Conservation (phyloP, 805 yeast species). For the Pachysolen tannophilus region DNA sequence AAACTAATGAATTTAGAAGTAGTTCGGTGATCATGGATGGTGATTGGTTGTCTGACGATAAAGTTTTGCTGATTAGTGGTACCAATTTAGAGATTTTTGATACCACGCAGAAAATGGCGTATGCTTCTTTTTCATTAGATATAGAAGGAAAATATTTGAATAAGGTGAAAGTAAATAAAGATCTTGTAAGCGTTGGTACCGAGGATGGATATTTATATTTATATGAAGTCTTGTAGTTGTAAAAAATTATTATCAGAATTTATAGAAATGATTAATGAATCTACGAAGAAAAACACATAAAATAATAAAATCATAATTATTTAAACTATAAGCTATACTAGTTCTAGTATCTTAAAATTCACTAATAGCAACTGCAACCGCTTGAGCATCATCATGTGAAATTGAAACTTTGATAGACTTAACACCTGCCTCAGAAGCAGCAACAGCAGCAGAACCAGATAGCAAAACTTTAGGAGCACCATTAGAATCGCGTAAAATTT, state of each 20-base stretch:
- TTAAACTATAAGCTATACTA: too few relatives aligned
- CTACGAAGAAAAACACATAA: too few relatives aligned
- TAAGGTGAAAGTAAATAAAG: not conserved
- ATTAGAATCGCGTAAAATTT: slow-evolving; percentile 61
- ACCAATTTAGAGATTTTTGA: slow-evolving; percentile 6
- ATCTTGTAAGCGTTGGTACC: slow-evolving; percentile 1
- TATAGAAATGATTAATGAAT: too few relatives aligned
- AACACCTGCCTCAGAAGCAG: slow-evolving; percentile 67
- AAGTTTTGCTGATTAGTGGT: slow-evolving; percentile 4
- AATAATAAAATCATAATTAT: too few relatives aligned
- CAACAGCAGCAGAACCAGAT: slow-evolving; percentile 66
- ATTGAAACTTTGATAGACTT: slow-evolving; percentile 76
- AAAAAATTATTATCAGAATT: too few relatives aligned
- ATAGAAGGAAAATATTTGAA: slow-evolving; percentile 3
- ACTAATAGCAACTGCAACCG: slow-evolving; percentile 91
- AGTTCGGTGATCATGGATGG: slow-evolving; percentile 7
- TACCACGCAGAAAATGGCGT: not conserved
- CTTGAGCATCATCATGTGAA: slow-evolving; percentile 94
- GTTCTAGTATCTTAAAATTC: slow-evolving; percentile 42
- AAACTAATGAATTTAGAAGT: not conserved
- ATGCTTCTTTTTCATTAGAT: not conserved
- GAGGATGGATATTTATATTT: slow-evolving; percentile 4
- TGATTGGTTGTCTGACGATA: slow-evolving; percentile 1
- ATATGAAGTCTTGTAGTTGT: too few relatives aligned
- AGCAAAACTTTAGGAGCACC: slow-evolving; percentile 81